Conservation (phyloP, 2,329 filamentous ascomycete genomes). For the Clonostachys solani region DNA sequence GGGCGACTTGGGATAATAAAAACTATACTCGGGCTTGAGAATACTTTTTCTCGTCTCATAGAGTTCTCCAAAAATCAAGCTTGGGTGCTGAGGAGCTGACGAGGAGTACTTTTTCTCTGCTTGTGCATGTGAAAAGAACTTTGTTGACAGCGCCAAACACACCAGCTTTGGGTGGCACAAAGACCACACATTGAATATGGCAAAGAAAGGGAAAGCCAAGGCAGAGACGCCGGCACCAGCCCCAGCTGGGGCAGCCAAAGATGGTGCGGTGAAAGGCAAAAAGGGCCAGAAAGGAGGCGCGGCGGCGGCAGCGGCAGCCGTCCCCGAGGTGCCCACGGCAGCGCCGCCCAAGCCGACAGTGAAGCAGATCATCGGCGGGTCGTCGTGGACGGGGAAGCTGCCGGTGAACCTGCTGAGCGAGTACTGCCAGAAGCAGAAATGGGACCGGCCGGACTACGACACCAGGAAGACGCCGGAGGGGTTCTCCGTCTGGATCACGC, state of each 20-base stretch:
- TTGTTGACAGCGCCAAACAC: no score
- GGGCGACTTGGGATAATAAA: no score
- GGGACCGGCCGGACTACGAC: constrained; percentile 90
- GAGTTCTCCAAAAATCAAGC: no score
- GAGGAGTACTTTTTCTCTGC: no score
- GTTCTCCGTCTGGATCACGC: constrained; percentile 75
- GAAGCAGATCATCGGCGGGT: constrained; percentile 84
- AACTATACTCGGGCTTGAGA: no score
- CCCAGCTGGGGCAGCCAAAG: constrained; percentile 35
- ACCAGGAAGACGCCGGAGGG: constrained; percentile 72
- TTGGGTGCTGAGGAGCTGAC: no score
- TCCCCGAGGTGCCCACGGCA: constrained; percentile 22
- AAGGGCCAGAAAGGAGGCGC: constrained; percentile 22
- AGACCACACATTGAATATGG: constrained; percentile 24
- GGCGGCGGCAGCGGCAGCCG: constrained; percentile 7
- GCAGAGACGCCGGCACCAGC: constrained; percentile 28
- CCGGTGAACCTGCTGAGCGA: constrained; percentile 91
- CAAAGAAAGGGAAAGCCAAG: constrained; percentile 51
- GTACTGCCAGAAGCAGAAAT: constrained; percentile 93
- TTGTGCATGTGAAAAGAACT: no score
- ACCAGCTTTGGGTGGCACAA: no score
- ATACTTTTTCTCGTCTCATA: no score
- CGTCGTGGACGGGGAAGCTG: constrained; percentile 96
- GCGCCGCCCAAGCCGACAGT: constrained; percentile 57
- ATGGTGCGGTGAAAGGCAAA: constrained; percentile 40